A percentile compares a stretch with the other conserved stretches of the same genome.
Conservation (phyloP, 2,329 filamentous ascomycete species). For the Ophiostoma angusticollis region DNA sequence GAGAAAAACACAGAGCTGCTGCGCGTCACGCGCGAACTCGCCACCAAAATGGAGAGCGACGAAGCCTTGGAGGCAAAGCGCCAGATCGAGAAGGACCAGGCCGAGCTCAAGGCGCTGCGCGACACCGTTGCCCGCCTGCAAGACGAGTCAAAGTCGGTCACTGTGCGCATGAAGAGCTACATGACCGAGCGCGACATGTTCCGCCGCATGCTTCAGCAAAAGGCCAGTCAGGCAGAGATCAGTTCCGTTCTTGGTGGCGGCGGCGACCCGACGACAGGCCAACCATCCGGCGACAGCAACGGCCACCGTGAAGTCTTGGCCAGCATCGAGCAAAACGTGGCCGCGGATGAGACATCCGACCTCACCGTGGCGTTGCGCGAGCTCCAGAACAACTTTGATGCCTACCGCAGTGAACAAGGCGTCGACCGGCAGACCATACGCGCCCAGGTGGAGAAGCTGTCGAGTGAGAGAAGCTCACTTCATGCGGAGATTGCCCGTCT, state of each 20-base stretch:
- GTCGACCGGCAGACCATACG: constrained; percentile 73
- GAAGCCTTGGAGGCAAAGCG: constrained; percentile 60
- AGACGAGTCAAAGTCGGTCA: constrained; percentile 73
- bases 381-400: constrained; percentile 79
- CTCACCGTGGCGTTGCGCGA: constrained; percentile 72
- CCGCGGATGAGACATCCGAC: constrained; percentile 45
- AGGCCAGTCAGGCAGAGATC: constrained; percentile 47
- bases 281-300: constrained; percentile 30
- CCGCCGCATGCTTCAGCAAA: constrained; percentile 77
- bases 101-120: constrained; percentile 51
- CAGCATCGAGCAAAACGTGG: constrained; percentile 41
- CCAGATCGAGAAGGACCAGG: constrained; percentile 50
- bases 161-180: constrained; percentile 79
- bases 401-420: constrained; percentile 73
- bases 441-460: constrained; percentile 69
- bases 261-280: constrained; percentile 51
- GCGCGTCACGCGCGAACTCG: constrained; percentile 69
- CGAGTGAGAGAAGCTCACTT: constrained; percentile 67
- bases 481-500: constrained; percentile 71
- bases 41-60: constrained; percentile 80
- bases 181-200: constrained; percentile 96
- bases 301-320: constrained; percentile 36
- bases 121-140: constrained; percentile 36
- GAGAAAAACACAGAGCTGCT: constrained; percentile 78
- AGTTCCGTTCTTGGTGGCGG: constrained; percentile 50